Base-by-base conservation (phyloP, 768 basidiomycete species). In the Flagelloscypha sp. region DNA sequence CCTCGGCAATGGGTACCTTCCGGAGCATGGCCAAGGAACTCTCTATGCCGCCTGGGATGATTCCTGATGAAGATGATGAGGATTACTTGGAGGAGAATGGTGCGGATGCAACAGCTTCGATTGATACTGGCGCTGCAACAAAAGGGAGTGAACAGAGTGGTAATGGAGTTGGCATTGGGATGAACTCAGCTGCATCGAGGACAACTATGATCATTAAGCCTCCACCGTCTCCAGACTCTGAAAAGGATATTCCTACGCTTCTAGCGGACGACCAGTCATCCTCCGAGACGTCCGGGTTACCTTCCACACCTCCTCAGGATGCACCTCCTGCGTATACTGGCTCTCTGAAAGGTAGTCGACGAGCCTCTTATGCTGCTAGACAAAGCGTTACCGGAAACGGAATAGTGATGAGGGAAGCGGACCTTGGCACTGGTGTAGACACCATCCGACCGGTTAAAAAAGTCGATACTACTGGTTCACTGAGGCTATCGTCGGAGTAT, bases 401-500 rank as follows among this genome's bases (percentile, higher is more conserved):
- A 8, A 89, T 86, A 0, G 63, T 89, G 6, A 61, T 92, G 48
- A 72, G 72, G 27, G 79, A 80, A 47, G 87, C 79, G 8, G 90
- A 93, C 56, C 52, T 93, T n/a, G 89, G 88, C 12, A 84, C 68
- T 35, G 89, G 89, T 24, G 68, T 85, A 29, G 87, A 86, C 48
- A 98, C 93, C 1, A 88, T 98, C 48, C 73, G 90, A 35, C 92
- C 93, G 0, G 79, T 94, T 42, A 94, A 93, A 71, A 88, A 86
- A 49, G 79, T 94, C 20, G 90, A 95, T 53, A 70, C 81, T 4
- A 66, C 70, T 8, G 77, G 81, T 3, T 90, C 88, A 4, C 59
- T 89, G 10, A 66, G 79, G 42, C 55, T 85, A 13, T 89, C 88
- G 1, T 70, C 76, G 7, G 90, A 87, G 47, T 92, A 75, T 50